Base-by-base conservation (phyloP, 2,329 filamentous ascomycete species). In the Apiospora koreana region DNA sequence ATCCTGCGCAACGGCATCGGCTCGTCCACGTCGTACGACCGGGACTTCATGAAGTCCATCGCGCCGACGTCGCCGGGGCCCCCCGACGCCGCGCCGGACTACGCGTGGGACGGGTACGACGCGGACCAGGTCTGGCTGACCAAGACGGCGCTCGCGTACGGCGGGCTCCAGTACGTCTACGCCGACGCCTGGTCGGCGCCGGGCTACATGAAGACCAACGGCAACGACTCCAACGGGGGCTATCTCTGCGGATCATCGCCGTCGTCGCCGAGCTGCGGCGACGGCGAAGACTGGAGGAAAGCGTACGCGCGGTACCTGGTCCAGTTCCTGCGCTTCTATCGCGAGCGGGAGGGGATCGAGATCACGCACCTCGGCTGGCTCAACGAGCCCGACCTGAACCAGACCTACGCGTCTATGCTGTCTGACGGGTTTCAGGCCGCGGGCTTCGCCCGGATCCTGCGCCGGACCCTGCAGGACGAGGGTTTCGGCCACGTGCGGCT, bases 401-500 rank as follows among this genome's bases (percentile, higher is more conserved):
- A 69, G 50, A 73, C 54, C 38, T 85, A 86, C 72, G 84, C 85
- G 14, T 81, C 80, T 7, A 87, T 87, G 85, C 78, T 79, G 42
- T 83, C 82, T 10, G 77, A 81, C 42, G 83, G 82, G 68, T 80
- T 78, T 21, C 80, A 87, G 78, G 85, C 85, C 3, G 85, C 83
- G 64, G 83, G 85, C 50, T 87, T 88, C 76, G 84, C 88, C 77
- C 76, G 79, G 70, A 79, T 85, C n/a, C 80, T 88, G 58, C 79
- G 81, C 67, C 79, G 81, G 23, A 83, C 82, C 1, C 79, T 86
- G 65, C 77, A 73, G 43, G 68, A 74, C 23, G 71, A 71, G 8
- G 75, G 74, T 54, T 71, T 78, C 45, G 70, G 67, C 18, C 65
- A 70, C 25, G 65, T 68, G 42, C 76, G 75, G 3, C 81, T 83